phyloP scores from a whole-genome alignment of 2,329 filamentous ascomycete species.

The Septoria linicola region DNA sequence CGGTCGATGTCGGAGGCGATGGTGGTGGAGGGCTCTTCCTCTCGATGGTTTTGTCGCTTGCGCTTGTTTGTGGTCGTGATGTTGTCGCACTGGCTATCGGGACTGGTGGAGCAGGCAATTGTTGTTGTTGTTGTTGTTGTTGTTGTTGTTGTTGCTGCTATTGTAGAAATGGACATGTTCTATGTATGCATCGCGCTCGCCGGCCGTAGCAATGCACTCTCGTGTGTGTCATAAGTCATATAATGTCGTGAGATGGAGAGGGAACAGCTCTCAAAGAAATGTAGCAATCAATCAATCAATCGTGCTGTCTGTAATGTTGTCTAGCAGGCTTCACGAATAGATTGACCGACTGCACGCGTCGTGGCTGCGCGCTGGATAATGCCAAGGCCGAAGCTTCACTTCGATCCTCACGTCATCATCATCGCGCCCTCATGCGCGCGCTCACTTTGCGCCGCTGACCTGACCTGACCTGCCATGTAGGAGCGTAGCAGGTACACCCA shows the following conservation, averaged over 20 bases:
- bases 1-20: conserved; percentile 28
- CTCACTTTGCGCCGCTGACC: too few species aligned
- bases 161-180: conserved; percentile 24
- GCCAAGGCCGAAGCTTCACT: too few species aligned
- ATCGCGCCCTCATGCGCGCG: background rate
- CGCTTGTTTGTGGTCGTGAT: conserved; percentile 19
- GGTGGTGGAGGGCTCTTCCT: conserved; percentile 11
- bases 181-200: conserved; percentile 14
- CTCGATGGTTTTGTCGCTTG: conserved; percentile 15
- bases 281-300: background rate
- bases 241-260: background rate
- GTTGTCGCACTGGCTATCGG: background rate
- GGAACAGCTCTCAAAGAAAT: too few species aligned
- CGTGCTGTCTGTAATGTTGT: background rate
- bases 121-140: background rate
- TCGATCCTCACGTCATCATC: background rate
- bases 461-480: too few species aligned
- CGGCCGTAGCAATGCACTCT: conserved; percentile 23
- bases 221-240: conserved; percentile 17
- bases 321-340: too few species aligned
- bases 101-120: conserved; percentile 10
- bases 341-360: too few species aligned
- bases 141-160: conserved; percentile 6
- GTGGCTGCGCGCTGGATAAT: too few species aligned
- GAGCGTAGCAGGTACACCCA: too few species aligned